phyloP scores from a whole-genome alignment of 2,329 filamentous ascomycete genomes.

The Sporothrix pseudoabietina region DNA sequence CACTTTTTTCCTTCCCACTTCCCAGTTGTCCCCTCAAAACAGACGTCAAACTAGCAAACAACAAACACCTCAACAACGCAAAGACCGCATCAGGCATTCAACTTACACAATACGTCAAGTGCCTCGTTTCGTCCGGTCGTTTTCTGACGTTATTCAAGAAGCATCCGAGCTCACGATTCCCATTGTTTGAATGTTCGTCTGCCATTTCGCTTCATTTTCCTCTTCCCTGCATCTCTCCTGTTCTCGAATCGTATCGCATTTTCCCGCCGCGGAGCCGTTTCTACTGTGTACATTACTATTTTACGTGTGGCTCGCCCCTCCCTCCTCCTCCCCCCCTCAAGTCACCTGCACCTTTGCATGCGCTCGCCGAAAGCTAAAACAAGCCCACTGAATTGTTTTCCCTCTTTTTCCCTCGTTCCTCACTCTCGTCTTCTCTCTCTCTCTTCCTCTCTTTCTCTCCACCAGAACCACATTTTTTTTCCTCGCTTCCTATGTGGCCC shows the following conservation, averaged over 20 bases:
- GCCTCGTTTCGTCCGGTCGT: conserved; percentile 4
- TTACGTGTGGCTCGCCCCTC: conserved; percentile 24
- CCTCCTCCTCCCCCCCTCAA: conserved; percentile 15
- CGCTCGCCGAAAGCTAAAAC: conserved; percentile 24
- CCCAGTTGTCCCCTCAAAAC: conserved; percentile 25
- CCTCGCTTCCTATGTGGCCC: conserved; percentile 10
- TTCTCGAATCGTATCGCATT: conserved; percentile 25
- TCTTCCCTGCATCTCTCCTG: not conserved
- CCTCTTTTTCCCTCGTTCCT: conserved; percentile 29
- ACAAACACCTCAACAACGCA: conserved; percentile 15
- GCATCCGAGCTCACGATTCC: conserved; percentile 4
- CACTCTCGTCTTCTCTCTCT: conserved; percentile 1
- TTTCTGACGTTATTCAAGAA: not conserved
- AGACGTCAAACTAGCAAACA: conserved; percentile 24
- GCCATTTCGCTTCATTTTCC: not conserved
- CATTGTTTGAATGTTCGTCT: conserved; percentile 15
- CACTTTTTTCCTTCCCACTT: conserved; percentile 26
- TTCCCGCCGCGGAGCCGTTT: conserved; percentile 24
- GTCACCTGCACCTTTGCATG: conserved; percentile 27
- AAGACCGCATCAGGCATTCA: not conserved
- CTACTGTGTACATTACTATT: not conserved
- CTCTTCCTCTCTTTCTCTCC: conserved; percentile 1
- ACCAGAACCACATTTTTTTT: conserved; percentile 18
- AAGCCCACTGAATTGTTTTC: conserved; percentile 25
- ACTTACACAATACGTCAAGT: not conserved